phyloP scores from a whole-genome alignment of 352 stramenopile genomes.

The Pythium phragmiticola region DNA sequence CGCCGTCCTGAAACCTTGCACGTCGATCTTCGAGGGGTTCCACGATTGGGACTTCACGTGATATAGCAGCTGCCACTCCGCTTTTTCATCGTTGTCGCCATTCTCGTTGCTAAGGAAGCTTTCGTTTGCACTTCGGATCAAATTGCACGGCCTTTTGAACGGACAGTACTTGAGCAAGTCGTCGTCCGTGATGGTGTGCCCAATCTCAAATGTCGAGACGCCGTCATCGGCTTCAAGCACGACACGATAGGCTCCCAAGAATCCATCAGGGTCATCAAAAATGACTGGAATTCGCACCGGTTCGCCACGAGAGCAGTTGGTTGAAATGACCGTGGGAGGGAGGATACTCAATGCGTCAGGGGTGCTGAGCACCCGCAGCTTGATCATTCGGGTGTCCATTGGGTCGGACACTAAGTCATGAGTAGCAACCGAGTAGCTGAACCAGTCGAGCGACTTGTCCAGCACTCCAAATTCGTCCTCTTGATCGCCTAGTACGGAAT shows the following conservation, averaged over 20 bases:
- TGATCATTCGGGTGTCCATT: slow-evolving; percentile 15
- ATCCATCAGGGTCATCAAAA: slow-evolving; percentile 58
- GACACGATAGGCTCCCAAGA: slow-evolving; percentile 41
- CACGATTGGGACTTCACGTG: slow-evolving; percentile 32
- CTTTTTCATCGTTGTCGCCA: slow-evolving; percentile 16
- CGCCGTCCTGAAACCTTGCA: slow-evolving; percentile 41
- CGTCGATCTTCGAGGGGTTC: slow-evolving; percentile 39
- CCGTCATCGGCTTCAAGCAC: slow-evolving; percentile 40
- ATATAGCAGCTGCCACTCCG: slow-evolving; percentile 26
- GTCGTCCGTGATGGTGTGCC: slow-evolving; percentile 43
- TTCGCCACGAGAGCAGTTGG: slow-evolving; percentile 26
- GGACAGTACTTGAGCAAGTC: slow-evolving; percentile 53
- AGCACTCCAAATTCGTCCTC: not conserved
- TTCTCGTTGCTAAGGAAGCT: slow-evolving; percentile 29
- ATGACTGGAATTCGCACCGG: slow-evolving; percentile 34
- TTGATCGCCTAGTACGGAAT: not conserved
- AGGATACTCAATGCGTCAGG: slow-evolving; percentile 47
- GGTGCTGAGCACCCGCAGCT: slow-evolving; percentile 50
- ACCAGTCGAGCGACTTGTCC: slow-evolving; percentile 2
- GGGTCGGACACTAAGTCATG: not conserved
- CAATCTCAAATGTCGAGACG: slow-evolving; percentile 41
- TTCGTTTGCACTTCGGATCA: slow-evolving; percentile 35
- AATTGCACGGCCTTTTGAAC: slow-evolving; percentile 45
- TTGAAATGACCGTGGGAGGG: slow-evolving; percentile 39
- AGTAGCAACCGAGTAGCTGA: slow-evolving; percentile 1